Conservation (phyloP, 192 early-diverging fungal genomes). For the Blastocladiella britannica region DNA sequence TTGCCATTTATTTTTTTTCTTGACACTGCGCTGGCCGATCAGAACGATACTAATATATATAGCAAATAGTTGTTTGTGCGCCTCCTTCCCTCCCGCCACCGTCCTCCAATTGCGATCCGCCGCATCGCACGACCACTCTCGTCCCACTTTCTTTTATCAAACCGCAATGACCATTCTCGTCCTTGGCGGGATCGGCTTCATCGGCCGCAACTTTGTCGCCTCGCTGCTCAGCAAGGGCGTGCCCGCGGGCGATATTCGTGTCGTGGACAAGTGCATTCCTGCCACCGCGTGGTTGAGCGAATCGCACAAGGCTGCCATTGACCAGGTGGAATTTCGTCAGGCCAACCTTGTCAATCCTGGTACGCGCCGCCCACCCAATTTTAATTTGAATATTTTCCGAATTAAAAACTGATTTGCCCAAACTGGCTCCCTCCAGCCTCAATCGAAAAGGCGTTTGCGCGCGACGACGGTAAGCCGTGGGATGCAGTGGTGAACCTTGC, state of each 20-base stretch:
- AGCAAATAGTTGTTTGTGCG: background rate
- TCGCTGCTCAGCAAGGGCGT: constrained; percentile 46
- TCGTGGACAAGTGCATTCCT: constrained; percentile 64
- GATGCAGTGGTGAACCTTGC: constrained; percentile 92
- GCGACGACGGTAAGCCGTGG: constrained; percentile 42
- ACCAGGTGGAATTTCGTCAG: constrained; percentile 56
- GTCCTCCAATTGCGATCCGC: background rate
- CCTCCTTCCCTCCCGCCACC: background rate
- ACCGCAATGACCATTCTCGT: constrained; percentile 39
- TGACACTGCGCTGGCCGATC: background rate
- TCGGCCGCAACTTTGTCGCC: constrained; percentile 56
- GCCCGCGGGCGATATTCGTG: constrained; percentile 31
- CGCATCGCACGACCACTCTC: background rate
- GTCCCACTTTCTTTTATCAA: constrained; percentile 9
- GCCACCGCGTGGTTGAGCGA: constrained; percentile 53
- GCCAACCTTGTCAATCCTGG: constrained; percentile 51
- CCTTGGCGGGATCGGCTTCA: constrained; percentile 67
- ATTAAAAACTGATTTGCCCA: background rate
- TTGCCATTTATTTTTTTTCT: no score
- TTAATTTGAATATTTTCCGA: background rate
- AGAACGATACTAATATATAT: background rate
- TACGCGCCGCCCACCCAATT: constrained; percentile 11
- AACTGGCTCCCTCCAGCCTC: no score
- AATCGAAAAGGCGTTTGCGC: constrained; percentile 47
- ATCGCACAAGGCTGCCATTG: constrained; percentile 38